These are phyloP conservation scores for Boletus subparvulus DNA, from an alignment of 768 basidiomycete genomes.

Conservation along the genomic window DNA sequence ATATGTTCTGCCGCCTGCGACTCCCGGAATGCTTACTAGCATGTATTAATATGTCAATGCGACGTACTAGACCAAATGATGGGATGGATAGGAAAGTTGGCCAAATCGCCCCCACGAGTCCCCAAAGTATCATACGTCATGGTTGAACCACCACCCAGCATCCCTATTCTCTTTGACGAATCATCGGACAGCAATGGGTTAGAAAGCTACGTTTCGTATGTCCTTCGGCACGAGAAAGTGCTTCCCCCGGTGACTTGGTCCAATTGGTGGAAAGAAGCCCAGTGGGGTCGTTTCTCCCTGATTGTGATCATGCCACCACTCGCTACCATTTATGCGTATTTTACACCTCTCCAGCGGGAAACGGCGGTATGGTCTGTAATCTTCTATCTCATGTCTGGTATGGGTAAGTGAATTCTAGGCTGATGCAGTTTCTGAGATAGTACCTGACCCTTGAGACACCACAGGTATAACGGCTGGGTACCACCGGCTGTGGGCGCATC, in stretches of 20 bases:
- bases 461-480: conserved; percentile 6
- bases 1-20: neutral
- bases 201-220: conserved; percentile 72
- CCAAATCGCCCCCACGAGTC: neutral
- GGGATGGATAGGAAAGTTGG: neutral
- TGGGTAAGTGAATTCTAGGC: neutral
- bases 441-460: neutral
- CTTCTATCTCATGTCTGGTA: neutral
- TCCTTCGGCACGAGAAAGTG: conserved; percentile 57
- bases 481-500: conserved; percentile 1
- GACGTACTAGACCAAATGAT: neutral
- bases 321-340: conserved; percentile 62
- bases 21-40: no score
- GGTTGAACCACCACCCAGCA: neutral
- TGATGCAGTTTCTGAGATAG: neutral
- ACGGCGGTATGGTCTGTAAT: neutral
- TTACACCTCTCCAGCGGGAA: neutral
- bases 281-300: conserved; percentile 68
- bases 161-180: neutral
- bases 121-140: neutral
- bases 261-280: conserved; percentile 57
- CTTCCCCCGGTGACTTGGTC: conserved; percentile 60
- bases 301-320: conserved; percentile 69
- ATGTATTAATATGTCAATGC: neutral
- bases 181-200: conserved; percentile 49